These are phyloP conservation scores for Leishmania aethiopica DNA, from an alignment of 208 protist species.

Conservation along the genomic window DNA sequence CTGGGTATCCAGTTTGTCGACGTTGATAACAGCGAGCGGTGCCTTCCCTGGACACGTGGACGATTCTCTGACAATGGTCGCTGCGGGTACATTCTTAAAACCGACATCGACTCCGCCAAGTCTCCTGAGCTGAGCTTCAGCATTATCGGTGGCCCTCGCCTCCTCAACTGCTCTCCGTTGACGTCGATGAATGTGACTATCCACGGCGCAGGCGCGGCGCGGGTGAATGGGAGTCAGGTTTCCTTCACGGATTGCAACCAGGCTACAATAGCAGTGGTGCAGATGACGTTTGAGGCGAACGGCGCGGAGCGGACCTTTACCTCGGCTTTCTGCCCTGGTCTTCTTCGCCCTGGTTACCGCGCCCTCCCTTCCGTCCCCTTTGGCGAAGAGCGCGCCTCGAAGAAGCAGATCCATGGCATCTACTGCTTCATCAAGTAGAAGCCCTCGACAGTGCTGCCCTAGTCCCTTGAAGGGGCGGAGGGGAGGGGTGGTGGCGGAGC, in stretches of 20 bases:
- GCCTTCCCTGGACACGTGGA: constrained; percentile 61
- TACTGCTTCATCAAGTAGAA: constrained; percentile 68
- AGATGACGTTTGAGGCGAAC: constrained; percentile 76
- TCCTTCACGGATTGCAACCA: constrained; percentile 74
- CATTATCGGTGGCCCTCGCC: constrained; percentile 74
- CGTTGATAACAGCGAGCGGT: constrained; percentile 51
- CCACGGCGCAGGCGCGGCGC: constrained; percentile 58
- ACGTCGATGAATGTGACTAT: constrained; percentile 42
- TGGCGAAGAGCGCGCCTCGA: constrained; percentile 43
- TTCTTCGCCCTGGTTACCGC: constrained; percentile 73
- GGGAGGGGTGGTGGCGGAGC: neutral
- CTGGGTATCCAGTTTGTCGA: constrained; percentile 83
- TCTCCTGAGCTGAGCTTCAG: constrained; percentile 54
- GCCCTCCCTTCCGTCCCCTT: constrained; percentile 59
- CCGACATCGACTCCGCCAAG: constrained; percentile 44
- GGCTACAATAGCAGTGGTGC: constrained; percentile 63
- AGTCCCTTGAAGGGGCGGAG: neutral
- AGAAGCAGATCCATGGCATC: constrained; percentile 52
- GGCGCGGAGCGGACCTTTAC: constrained; percentile 58
- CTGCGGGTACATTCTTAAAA: constrained; percentile 87
- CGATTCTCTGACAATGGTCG: constrained; percentile 84
- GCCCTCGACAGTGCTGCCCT: neutral
- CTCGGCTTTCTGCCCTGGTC: constrained; percentile 64
- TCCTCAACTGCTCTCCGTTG: constrained; percentile 54
- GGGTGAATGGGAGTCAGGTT: constrained; percentile 58